Base-by-base conservation (phyloP, 164 flowering plant genomes). In the Magnolia changhungtana region DNA sequence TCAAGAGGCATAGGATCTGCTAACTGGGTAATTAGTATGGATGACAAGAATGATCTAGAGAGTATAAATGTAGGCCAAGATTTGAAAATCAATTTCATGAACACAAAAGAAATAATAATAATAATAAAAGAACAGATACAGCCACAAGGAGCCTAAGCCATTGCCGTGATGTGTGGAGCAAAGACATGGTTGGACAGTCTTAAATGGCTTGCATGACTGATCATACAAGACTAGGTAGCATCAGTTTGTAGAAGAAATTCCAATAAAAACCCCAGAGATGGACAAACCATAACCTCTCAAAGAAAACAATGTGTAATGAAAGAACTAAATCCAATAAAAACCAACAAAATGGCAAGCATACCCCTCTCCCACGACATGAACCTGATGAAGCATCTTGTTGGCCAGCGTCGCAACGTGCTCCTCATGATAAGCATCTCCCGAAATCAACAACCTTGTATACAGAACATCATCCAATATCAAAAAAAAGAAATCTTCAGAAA, bases 301-400 rank as follows among this genome's bases (percentile, higher is more conserved):
- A 10, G 18, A 55, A 55, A 55, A 11, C 13, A 55, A 55, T 55
- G 18, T 55, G 13, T 21, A 63, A 49, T 10, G 7, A 63, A 61
- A 73, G 52, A n/a, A 63, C 23, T 23, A 8, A 51, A 20, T 31
- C 31, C 50, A 72, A 49, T 20, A 20, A 37, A 20, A 73, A 61
- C 8, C 50, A 24, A 18, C 14, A 10, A 27, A 55, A 24, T 37
- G 16, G n/a, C 27, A 61, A 72, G 73, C 90, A 77, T 90, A 94
- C 98, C 98, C 96, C 84, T 86, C 87, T 73, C 96, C 96, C 4
- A 91, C 79, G 77, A 87, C 76, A 73, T 90, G 98, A n/a, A 84
- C 88, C 74, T 89, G 88, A 18, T 77, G 85, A 80, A 90, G 83
- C 95, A 94, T 83, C 72, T 74, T 79, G 74, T 87, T 85, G 72